Base-by-base conservation (phyloP, 805 yeast species). In the Sugiyamaella chiloensis region DNA sequence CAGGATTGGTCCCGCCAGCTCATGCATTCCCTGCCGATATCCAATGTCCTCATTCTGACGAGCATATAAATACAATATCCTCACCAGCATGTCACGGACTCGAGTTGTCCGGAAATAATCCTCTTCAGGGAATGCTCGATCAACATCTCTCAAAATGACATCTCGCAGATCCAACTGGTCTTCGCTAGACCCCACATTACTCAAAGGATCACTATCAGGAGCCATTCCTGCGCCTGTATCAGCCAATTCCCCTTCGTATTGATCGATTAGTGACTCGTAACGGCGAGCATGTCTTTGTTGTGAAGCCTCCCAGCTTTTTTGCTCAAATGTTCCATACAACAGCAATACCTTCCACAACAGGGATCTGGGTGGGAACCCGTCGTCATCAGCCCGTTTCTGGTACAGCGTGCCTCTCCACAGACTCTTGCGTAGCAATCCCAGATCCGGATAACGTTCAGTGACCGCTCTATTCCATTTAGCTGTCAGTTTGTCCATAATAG, bases 1-100 rank as follows among this genome's bases (percentile, higher is more conserved):
- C 46, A 64, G 65, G 9, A 77, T 61, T 23, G 78, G 66, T 3
- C 79, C 82, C 35, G 74, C 58, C 4, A 78, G 65, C 60, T 77
- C 82, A 56, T 77, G 81, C 60, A 76, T 67, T 3, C 82, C 82
- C 57, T 77, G 82, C 50, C 78, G 70, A 51, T 73, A 73, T n/a
- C 78, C 74, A 24, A 76, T 62, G 5, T 59, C 66, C 1, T 75
- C 71, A 53, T 75, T 71, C 56, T 71, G 67, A 53, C 69, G 68
- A 30, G 78, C 61, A 70, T 78, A 78, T 4, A 72, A 64, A 53
- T 66, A 76, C 40, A 77, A 61, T 5, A 77, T 59, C 40, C 71
- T 68, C n/a, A 71, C 64, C 48, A 77, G 53, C 27, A 43, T 37
- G 6, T 50, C 41, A 44, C 60, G 61, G 11, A 62, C 56, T 5